Evolutionary conservation across 192 early-diverging fungal genomes (phyloP), one percentile per base, ranked within the genome.

Genomic region (Coemansia pectinata): DNA sequence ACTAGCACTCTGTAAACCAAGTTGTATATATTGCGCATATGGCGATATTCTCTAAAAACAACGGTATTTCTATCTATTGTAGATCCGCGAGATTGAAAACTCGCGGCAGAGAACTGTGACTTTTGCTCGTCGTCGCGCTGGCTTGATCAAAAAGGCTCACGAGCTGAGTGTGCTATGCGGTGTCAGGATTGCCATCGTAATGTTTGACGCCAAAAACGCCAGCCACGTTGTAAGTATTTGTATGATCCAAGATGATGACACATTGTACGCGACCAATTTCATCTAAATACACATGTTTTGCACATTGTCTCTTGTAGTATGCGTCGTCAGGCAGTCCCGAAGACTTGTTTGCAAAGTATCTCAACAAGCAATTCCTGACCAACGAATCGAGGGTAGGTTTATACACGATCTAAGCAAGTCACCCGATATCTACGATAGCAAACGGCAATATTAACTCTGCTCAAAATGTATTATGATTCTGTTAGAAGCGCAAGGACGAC

Each of bases 71-170:
- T 40, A 17, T 65, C 27, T 36, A 19, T 10, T 68, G 27, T 72
- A 84, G 77, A 83, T 86, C 38, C 63, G 65, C 5, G 77, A 73
- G 52, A 86, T 86, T 27, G 85, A 83, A 69, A 80, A 86, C 66
- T 79, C 77, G 42, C 74, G 85, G 9, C 80, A 83, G 41, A 65
- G 69, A 17, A 80, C 77, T 0, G 85, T 86, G 27, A 86, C 85
- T 1, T 86, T 86, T 76, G 77, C 77, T 29, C 77, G 80, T 4
- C 79, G 85, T 42, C 77, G 80, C 4, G 77, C 80, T 1, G 85
- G 85, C 23, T 66, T 86, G 23, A 83, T 86, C 52, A 86, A 86
- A 63, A 86, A 86, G 77, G 85, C 85, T 3, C 80, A 86, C 50
- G 80, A 86, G 60, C 62, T 86, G 27, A 76, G 77, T 62, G 78